Conservation (phyloP, 2,329 filamentous ascomycete genomes). For the Claviceps quebecensis region DNA sequence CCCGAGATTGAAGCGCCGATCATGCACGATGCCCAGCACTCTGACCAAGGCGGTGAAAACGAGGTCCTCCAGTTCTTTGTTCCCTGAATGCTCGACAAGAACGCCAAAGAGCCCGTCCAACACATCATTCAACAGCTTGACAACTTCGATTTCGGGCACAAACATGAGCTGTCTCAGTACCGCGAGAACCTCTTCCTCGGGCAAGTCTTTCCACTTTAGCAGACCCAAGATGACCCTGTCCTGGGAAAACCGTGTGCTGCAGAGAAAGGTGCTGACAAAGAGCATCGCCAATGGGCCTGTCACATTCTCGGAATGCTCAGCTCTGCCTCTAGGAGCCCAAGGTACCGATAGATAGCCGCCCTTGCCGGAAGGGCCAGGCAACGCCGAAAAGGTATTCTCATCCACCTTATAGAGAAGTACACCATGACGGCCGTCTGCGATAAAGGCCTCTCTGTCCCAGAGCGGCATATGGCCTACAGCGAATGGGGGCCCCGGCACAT, state of each 20-base stretch:
- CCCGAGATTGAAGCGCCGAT: conserved; percentile 81
- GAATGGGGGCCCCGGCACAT: conserved; percentile 77
- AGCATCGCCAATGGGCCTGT: conserved; percentile 71
- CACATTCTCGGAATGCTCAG: conserved; percentile 57
- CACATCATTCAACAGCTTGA: conserved; percentile 81
- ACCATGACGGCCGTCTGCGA: conserved; percentile 69
- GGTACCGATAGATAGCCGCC: conserved; percentile 78
- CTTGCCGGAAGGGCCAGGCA: conserved; percentile 49
- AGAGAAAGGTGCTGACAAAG: conserved; percentile 70
- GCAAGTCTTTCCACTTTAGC: conserved; percentile 70
- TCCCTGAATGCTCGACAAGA: conserved; percentile 77
- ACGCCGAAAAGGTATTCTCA: conserved; percentile 64
- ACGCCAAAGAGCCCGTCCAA: conserved; percentile 87
- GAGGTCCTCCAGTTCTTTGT: conserved; percentile 82
- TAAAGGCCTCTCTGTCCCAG: conserved; percentile 85
- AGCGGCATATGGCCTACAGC: conserved; percentile 86
- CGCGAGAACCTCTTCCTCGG: conserved; percentile 55
- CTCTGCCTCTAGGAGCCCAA: conserved; percentile 57
- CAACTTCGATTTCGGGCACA: conserved; percentile 92
- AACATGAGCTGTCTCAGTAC: conserved; percentile 77
- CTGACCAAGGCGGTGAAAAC: conserved; percentile 83
- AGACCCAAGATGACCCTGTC: conserved; percentile 75
- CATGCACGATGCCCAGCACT: conserved; percentile 84
- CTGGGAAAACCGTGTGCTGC: conserved; percentile 89
- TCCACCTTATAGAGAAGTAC: conserved; percentile 83